These are phyloP conservation scores for Galerina sulciceps DNA, from an alignment of 768 basidiomycete species.

Conservation along the genomic window DNA sequence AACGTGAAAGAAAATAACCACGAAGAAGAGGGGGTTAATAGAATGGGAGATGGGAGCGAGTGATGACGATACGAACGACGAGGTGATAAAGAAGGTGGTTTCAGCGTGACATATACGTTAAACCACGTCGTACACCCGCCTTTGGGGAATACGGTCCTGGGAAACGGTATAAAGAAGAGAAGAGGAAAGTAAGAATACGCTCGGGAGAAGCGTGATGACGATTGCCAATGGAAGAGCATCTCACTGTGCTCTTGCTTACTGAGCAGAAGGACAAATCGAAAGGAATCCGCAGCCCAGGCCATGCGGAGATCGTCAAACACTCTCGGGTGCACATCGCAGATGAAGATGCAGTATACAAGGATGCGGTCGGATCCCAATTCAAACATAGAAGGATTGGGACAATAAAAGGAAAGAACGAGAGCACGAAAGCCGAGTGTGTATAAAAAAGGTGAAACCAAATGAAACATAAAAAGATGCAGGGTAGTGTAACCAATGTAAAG, in stretches of 20 bases:
- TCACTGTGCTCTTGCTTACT: conserved; percentile 5
- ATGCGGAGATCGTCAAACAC: conserved; percentile 12
- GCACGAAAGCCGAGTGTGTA: neutral
- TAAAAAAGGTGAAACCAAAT: conserved; percentile 1
- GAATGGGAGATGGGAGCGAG: conserved; percentile 3
- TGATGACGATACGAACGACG: neutral
- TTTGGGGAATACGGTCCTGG: neutral
- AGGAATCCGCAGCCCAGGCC: conserved; percentile 13
- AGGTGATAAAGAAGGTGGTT: neutral
- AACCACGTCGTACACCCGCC: neutral
- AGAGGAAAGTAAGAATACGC: neutral
- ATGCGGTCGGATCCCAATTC: conserved; percentile 12
- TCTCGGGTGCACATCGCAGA: neutral
- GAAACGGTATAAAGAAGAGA: neutral
- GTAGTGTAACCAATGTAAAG: neutral
- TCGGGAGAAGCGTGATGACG: conserved; percentile 14
- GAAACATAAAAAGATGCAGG: neutral
- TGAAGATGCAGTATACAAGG: neutral
- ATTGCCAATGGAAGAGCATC: conserved; percentile 5
- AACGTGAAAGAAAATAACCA: neutral
- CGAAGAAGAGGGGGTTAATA: neutral
- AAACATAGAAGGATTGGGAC: neutral
- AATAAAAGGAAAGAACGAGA: neutral
- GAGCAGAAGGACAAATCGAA: conserved; percentile 14
- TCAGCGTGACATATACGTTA: neutral